Percentiles rank a stretch among this genome's conserved stretches.
These are phyloP conservation scores for Colletotrichum spinosum DNA, from an alignment of 2,329 filamentous ascomycete species.

Conservation along the genomic window DNA sequence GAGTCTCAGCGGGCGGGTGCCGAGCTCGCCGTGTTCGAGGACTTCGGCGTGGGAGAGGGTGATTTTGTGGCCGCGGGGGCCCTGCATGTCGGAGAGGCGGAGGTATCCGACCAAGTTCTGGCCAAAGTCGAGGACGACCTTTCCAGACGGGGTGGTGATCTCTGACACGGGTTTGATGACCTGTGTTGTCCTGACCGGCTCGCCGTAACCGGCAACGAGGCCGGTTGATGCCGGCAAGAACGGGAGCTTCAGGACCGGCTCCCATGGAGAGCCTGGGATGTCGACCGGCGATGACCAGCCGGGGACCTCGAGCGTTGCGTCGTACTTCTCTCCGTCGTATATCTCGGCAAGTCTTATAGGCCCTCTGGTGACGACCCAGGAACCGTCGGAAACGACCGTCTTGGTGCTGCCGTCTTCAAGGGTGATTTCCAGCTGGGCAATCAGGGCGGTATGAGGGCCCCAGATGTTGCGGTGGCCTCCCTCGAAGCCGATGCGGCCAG, in stretches of 20 bases:
- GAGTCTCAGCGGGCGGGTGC: constrained; percentile 49
- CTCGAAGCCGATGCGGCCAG: constrained; percentile 43
- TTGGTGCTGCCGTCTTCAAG: constrained; percentile 15
- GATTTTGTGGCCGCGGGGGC: constrained; percentile 41
- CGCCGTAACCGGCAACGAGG: constrained; percentile 19
- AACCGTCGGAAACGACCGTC: not conserved
- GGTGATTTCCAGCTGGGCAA: constrained; percentile 10
- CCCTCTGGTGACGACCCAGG: constrained; percentile 11
- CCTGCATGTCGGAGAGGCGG: constrained; percentile 38
- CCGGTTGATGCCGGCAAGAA: not conserved
- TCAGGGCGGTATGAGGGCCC: constrained; percentile 14
- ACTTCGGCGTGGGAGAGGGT: constrained; percentile 55
- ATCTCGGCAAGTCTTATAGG: constrained; percentile 33
- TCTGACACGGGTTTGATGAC: constrained; percentile 43
- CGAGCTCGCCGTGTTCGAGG: constrained; percentile 54
- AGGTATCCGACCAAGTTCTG: constrained; percentile 57
- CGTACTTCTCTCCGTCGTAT: constrained; percentile 37
- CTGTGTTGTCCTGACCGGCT: constrained; percentile 42
- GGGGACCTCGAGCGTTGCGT: constrained; percentile 21
- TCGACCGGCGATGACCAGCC: constrained; percentile 13
- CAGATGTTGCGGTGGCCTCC: constrained; percentile 44
- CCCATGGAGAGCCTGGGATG: not conserved
- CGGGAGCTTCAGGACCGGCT: not conserved
- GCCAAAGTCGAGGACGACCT: constrained; percentile 56
- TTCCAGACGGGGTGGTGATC: constrained; percentile 47